Evolutionary conservation across 179 eudicot genomes (phyloP), one percentile per base, ranked within the genome.

Genomic region (Beta corolliflora): DNA sequence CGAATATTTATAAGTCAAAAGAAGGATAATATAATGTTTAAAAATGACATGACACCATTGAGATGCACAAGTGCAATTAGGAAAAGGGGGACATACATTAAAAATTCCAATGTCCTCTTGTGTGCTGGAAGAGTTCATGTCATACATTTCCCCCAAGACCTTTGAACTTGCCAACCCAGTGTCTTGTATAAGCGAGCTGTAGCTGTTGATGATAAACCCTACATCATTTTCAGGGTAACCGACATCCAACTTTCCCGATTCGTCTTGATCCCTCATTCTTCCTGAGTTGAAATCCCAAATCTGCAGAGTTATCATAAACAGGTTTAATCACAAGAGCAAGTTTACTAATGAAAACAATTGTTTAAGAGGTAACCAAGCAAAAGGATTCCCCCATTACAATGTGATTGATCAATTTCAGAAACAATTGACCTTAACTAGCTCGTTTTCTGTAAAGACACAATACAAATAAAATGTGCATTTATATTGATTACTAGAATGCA

Each of bases 251-350:
- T 78, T 58, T 67, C 84, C 86, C 16, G 90, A 86, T 78, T 91
- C 92, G 15, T 90, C 86, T n/a, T 85, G 86, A 76, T 88, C 87
- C 81, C 93, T 89, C 80, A 78, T 88, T 74, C 81, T 85, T 9
- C 98, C 99, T 45, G 91, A 86, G 80, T 94, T 87, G 81, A 95
- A 95, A 88, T 95, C 99, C 99, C 99, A 95, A 84, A 95, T 95
- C 99, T 95, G 90, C 81, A 80, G 9, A n/a, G 46, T 70, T 12
- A 44, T 52, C 48, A 81, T 52, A 5, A 19, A 83, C 61, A 48
- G 29, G 9, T 8, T 25, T 64, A 77, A 10, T 31, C 73, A 66
- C 1, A 25, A 1, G 63, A 14, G 13, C 64, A 31, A 73, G 10
- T 55, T 36, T 4, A 29, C 14, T 12, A 54, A 11, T 15, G 25